phyloP scores from a whole-genome alignment of 768 basidiomycete species.

The Hericium coralloides region DNA sequence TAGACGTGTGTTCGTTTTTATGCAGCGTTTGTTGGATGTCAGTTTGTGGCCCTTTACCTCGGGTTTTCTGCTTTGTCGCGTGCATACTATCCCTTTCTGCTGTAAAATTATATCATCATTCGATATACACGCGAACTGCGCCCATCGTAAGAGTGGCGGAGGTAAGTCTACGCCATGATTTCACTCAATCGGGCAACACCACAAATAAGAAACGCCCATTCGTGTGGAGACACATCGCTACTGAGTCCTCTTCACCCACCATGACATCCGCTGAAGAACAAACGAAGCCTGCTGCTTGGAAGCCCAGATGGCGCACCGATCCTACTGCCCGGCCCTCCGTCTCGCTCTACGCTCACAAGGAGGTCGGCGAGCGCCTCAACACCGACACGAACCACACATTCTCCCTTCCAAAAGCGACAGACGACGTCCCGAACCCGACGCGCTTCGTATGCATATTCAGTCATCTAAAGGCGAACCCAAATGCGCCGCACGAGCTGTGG shows the following conservation, averaged over 20 bases:
- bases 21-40: neutral
- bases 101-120: neutral
- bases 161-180: neutral
- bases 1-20: constrained; percentile 23
- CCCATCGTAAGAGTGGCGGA: neutral
- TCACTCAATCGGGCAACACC: neutral
- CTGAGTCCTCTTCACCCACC: neutral
- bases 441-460: neutral
- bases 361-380: neutral
- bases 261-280: neutral
- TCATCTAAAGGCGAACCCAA: neutral
- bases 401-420: neutral
- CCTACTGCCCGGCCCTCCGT: neutral
- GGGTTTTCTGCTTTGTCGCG: neutral
- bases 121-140: no score
- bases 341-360: neutral
- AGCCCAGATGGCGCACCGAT: neutral
- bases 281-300: neutral
- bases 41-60: neutral
- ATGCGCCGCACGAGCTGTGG: neutral
- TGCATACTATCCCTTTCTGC: neutral
- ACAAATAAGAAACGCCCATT: neutral
- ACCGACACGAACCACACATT: neutral
- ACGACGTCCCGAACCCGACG: neutral
- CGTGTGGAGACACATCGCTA: neutral